phyloP scores from a whole-genome alignment of 192 early-diverging fungal species.

The Entomortierella chlamydospora region DNA sequence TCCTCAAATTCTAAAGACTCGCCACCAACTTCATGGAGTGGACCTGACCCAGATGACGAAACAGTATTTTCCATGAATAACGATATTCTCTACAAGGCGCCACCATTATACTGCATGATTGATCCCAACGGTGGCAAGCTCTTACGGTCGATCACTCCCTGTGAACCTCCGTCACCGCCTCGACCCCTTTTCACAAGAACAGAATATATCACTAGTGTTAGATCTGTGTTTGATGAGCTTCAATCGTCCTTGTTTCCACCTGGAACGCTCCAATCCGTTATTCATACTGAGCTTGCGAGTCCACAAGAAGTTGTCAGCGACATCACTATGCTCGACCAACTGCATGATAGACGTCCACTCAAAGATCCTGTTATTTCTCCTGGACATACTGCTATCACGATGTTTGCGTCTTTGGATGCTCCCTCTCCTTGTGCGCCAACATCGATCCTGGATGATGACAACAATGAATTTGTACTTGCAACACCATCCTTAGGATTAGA shows the following conservation, averaged over 20 bases:
- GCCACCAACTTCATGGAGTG: background rate
- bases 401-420: conserved; percentile 4
- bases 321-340: conserved; percentile 31
- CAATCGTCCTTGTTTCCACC: conserved; percentile 52
- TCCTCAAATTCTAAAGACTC: background rate
- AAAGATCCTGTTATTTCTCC: conserved; percentile 35
- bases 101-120: conserved; percentile 4
- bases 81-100: conserved; percentile 33
- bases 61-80: conserved; percentile 28
- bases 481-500: conserved; percentile 35
- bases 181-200: conserved; percentile 10
- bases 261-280: conserved; percentile 45
- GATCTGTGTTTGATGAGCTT: conserved; percentile 45
- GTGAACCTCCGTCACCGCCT: conserved; percentile 8
- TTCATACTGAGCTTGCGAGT: conserved; percentile 25
- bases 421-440: conserved; percentile 2
- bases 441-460: conserved; percentile 35
- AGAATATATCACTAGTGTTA: conserved; percentile 19
- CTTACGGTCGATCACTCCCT: conserved; percentile 2
- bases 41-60: conserved; percentile 2
- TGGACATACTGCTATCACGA: conserved; percentile 10
- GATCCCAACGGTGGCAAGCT: conserved; percentile 5
- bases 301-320: conserved; percentile 51
- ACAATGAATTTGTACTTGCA: conserved; percentile 23
- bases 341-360: conserved; percentile 18